Percentiles rank a stretch among this genome's conserved stretches.
Conservation (phyloP, 306 rosid genomes). For the Dalbergia cultrata region DNA sequence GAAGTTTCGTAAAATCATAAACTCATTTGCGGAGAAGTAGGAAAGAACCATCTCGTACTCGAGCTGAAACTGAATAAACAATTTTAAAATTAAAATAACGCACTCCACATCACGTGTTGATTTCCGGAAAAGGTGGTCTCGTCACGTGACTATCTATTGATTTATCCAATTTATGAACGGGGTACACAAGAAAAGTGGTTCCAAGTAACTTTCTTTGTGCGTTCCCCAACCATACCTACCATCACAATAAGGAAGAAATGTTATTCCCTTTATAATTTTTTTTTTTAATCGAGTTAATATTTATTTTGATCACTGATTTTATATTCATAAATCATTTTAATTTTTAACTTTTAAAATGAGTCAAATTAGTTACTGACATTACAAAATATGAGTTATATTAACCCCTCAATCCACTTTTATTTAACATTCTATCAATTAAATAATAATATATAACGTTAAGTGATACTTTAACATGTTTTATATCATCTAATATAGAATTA, state of each 20-base stretch:
- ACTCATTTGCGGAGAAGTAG: constrained; percentile 51
- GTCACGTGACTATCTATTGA: constrained; percentile 49
- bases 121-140: constrained; percentile 8
- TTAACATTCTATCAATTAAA: no score
- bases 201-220: not conserved
- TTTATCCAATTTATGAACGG: constrained; percentile 12
- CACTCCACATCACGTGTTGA: constrained; percentile 50
- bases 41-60: not conserved
- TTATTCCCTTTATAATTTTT: not conserved
- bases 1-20: not conserved
- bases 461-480: no score
- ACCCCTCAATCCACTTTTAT: no score
- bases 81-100: not conserved
- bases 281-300: no score
- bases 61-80: not conserved
- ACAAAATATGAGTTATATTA: no score
- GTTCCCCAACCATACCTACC: not conserved
- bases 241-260: not conserved
- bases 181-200: constrained; percentile 42
- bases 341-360: no score
- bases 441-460: no score
- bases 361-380: no score
- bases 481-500: no score
- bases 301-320: no score
- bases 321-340: no score